These are phyloP conservation scores for Phaffia rhodozyma DNA, from an alignment of 1,284 basidiomycete genomes.

Conservation along the genomic window DNA sequence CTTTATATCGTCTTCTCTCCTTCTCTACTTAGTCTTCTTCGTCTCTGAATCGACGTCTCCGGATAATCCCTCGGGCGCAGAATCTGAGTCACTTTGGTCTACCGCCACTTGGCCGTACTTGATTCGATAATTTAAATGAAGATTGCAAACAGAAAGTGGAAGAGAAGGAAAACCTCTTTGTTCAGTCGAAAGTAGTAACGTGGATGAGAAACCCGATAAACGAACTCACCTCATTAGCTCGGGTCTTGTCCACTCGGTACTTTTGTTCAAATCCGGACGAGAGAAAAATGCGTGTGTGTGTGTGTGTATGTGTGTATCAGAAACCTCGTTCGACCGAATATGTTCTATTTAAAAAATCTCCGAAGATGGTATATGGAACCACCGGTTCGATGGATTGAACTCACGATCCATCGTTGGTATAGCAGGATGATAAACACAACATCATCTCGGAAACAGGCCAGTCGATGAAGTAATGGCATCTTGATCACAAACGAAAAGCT, in stretches of 20 bases:
- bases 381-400: slow-evolving; percentile 15
- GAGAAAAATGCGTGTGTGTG: not conserved
- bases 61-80: slow-evolving; percentile 10
- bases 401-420: slow-evolving; percentile 23
- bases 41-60: not conserved
- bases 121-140: not conserved
- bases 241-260: slow-evolving; percentile 84
- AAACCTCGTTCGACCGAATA: not conserved
- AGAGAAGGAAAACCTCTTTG: not conserved
- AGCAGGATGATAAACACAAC: slow-evolving; percentile 53
- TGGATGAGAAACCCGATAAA: slow-evolving; percentile 38
- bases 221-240: slow-evolving; percentile 91
- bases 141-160: slow-evolving; percentile 19
- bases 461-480: slow-evolving; percentile 59
- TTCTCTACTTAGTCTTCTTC: slow-evolving; percentile 11
- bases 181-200: slow-evolving; percentile 15
- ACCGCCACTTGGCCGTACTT: slow-evolving; percentile 15
- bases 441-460: slow-evolving; percentile 57
- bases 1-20: not conserved
- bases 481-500: slow-evolving; percentile 62
- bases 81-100: slow-evolving; percentile 25
- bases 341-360: too few species aligned
- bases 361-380: slow-evolving; percentile 20
- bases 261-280: slow-evolving; percentile 48
- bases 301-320: too few species aligned